phyloP scores from a whole-genome alignment of 345 rosid species.

The Brassica juncea region DNA sequence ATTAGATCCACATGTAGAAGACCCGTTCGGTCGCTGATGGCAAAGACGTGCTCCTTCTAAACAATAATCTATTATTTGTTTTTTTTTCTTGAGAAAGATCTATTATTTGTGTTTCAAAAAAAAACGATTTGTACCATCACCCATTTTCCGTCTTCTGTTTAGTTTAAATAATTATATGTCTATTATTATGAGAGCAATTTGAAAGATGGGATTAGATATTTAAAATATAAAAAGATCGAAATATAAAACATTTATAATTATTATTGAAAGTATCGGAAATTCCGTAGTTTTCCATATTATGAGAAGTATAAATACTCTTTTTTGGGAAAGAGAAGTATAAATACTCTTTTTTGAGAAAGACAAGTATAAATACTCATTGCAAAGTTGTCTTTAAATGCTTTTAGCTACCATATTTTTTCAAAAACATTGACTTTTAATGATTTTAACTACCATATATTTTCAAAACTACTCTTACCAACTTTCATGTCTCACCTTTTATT shows the following conservation, averaged over 20 bases:
- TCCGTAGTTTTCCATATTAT: background rate
- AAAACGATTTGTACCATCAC: background rate
- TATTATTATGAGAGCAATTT: background rate
- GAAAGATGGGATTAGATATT: background rate
- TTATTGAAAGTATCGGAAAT: background rate
- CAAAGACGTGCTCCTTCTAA: slow-evolving; percentile 7
- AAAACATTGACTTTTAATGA: background rate
- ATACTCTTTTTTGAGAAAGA: background rate
- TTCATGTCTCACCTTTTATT: background rate
- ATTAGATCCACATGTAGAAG: slow-evolving; percentile 14
- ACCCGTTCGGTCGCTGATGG: slow-evolving; percentile 2
- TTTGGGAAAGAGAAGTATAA: background rate
- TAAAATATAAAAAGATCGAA: background rate
- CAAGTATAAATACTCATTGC: background rate
- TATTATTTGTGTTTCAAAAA: background rate
- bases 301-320: background rate
- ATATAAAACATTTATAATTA: background rate
- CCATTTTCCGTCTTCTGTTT: background rate
- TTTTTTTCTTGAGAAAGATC: background rate
- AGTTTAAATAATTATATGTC: background rate
- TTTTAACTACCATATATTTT: background rate
- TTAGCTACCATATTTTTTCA: background rate
- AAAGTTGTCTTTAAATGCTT: background rate
- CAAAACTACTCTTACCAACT: background rate
- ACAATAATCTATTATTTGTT: background rate